These are phyloP conservation scores for Penicillium mononematosum DNA, from an alignment of 495 filamentous ascomycete genomes.

Conservation along the genomic window DNA sequence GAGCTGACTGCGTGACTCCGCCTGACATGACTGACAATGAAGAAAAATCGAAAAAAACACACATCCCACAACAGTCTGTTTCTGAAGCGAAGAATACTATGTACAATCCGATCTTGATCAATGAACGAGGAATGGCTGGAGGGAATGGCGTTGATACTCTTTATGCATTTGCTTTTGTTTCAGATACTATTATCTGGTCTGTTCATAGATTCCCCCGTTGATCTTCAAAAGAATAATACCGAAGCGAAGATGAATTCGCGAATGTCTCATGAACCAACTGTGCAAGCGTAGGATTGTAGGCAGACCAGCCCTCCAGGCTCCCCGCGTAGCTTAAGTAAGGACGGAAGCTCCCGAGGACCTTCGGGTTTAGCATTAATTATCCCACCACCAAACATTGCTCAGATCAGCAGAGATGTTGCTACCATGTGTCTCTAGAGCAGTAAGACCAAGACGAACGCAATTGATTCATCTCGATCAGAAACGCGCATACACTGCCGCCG, in stretches of 20 bases:
- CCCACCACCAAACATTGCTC: not conserved
- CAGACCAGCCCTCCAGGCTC: not conserved
- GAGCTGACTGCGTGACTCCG: slow-evolving; percentile 42
- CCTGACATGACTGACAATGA: slow-evolving; percentile 18
- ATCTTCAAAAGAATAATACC: slow-evolving; percentile 14
- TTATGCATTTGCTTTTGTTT: slow-evolving; percentile 33
- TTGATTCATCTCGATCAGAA: slow-evolving; percentile 18
- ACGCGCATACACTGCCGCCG: slow-evolving; percentile 56
- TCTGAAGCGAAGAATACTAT: slow-evolving; percentile 25
- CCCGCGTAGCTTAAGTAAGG: slow-evolving; percentile 24
- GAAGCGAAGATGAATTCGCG: slow-evolving; percentile 8
- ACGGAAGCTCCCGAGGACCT: slow-evolving; percentile 8
- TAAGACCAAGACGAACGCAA: slow-evolving; percentile 23
- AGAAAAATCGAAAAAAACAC: not conserved
- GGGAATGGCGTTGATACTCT: slow-evolving; percentile 36
- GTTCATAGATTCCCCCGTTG: slow-evolving; percentile 33
- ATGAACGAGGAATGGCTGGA: slow-evolving; percentile 31
- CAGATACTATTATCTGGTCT: slow-evolving; percentile 14
- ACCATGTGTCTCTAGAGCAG: slow-evolving; percentile 26
- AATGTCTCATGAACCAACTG: not conserved
- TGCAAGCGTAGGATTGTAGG: not conserved
- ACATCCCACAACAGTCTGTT: slow-evolving; percentile 3
- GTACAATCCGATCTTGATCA: slow-evolving; percentile 35
- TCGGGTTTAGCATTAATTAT: slow-evolving; percentile 7
- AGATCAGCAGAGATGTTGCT: slow-evolving; percentile 32